phyloP scores from a whole-genome alignment of 1,284 basidiomycete species.

The Apiotrichum gracile region DNA sequence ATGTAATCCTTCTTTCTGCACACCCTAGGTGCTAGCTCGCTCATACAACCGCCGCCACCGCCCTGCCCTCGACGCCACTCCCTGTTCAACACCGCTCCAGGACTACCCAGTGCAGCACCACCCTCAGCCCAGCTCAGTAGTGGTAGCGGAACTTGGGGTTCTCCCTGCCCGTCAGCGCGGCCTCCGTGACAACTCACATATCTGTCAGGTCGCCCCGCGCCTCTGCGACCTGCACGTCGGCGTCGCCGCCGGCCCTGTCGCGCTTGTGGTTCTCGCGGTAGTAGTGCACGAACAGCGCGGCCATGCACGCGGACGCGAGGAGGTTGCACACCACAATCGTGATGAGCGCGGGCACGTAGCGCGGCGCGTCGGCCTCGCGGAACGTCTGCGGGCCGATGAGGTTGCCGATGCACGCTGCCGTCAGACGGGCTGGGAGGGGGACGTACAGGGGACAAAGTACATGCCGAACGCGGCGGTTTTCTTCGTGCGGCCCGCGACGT shows the following conservation, averaged over 20 bases:
- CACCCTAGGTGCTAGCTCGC: too few species aligned
- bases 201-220: neutral
- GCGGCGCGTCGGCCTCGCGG: conserved; percentile 3
- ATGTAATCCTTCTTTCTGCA: too few species aligned
- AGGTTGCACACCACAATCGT: neutral
- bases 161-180: neutral
- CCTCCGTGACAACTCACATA: neutral
- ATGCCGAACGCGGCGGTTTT: conserved; percentile 16
- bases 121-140: neutral
- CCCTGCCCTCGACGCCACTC: too few species aligned
- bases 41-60: too few species aligned
- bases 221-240: neutral
- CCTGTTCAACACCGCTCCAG: too few species aligned
- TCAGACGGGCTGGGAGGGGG: too few species aligned
- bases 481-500: conserved; percentile 22
- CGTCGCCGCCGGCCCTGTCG: neutral
- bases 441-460: conserved; percentile 7
- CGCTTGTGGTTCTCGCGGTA: neutral
- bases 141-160: neutral
- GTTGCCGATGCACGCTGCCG: conserved; percentile 2
- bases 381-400: conserved; percentile 14
- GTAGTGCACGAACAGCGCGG: neutral
- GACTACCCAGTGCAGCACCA: too few species aligned
- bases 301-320: neutral
- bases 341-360: conserved; percentile 3